Base-by-base conservation (phyloP, 306 rosid species). In the Amphicarpaea edgeworthii region DNA sequence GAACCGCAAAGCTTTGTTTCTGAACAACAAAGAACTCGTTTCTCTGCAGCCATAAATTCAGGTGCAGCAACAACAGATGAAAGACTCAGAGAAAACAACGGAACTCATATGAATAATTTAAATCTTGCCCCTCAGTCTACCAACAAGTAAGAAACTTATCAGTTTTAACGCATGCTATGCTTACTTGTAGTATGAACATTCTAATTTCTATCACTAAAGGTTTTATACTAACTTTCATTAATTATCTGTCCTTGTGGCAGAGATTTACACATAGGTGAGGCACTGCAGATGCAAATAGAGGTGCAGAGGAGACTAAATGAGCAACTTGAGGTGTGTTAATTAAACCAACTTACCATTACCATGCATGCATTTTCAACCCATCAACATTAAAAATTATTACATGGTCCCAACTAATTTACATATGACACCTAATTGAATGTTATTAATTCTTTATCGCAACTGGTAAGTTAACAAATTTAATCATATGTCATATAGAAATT, bases 241-340 rank as follows among this genome's bases (percentile, higher is more conserved):
- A 47, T n/a, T n/a, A n/a, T n/a, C 9, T 76, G n/a, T 20, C 54
- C 57, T 30, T 54, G 45, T 80, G 59, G 54, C 86, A 93, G 96
- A 86, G 88, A 89, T 71, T 63, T 89, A 41, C 93, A 89, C 51
- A 82, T 93, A 67, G 79, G 81, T 70, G 98, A 93, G 84, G 86
- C 98, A 54, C 91, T 90, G 54, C 91, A 93, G 63, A 87, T 93
- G 93, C 98, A 93, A 73, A 90, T 93, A 34, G 98, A 90, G 82
- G 98, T 90, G 55, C 98, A 93, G 68, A 90, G 93, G 87, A 90
- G 96, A 78, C 81, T 93, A 61, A 92, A 93, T 71, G 95, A 90
- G 64, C 98, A 93, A 65, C 95, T 93, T 38, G 98, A 93, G 96
- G 98, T 93, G 83, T 42, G 84, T 24, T 9, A 54, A 40, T 24